Conservation (phyloP, 371 early-diverging fungal species). For the Gilbertella persicaria region DNA sequence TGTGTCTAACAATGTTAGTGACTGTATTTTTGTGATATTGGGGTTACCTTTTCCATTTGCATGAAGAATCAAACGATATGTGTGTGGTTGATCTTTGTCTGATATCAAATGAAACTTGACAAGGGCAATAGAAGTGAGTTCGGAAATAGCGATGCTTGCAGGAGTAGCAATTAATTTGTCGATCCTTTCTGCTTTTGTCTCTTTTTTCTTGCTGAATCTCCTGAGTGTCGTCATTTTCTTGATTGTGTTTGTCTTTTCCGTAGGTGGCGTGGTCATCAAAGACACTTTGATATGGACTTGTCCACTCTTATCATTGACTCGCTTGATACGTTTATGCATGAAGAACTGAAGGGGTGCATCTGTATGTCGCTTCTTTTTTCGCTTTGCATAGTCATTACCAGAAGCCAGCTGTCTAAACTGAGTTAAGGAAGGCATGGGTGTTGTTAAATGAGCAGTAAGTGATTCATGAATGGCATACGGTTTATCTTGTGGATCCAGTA, state of each 20-base stretch:
- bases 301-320: conserved; percentile 32
- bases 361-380: conserved; percentile 17
- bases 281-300: conserved; percentile 37
- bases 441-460: conserved; percentile 51
- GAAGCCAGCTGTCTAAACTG: conserved; percentile 50
- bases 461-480: conserved; percentile 55
- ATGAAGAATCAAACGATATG: conserved; percentile 17
- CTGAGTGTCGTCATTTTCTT: conserved; percentile 17
- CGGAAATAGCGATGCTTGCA: conserved; percentile 21
- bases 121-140: conserved; percentile 24
- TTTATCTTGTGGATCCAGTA: conserved; percentile 49
- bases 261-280: conserved; percentile 7
- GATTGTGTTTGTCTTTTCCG: conserved; percentile 16
- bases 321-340: conserved; percentile 51
- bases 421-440: conserved; percentile 56
- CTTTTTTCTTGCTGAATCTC: conserved; percentile 14
- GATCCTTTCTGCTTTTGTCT: conserved; percentile 26
- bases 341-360: conserved; percentile 31
- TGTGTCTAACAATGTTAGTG: conserved; percentile 3
- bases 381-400: conserved; percentile 37
- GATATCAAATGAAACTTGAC: conserved; percentile 35
- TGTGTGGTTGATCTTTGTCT: conserved; percentile 16
- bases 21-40: background rate
- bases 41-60: conserved; percentile 15
- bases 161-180: conserved; percentile 38